A percentile compares a stretch with the other conserved stretches of the same genome.
Conservation (phyloP, 441 rosid species). For the Populus hybrid region DNA sequence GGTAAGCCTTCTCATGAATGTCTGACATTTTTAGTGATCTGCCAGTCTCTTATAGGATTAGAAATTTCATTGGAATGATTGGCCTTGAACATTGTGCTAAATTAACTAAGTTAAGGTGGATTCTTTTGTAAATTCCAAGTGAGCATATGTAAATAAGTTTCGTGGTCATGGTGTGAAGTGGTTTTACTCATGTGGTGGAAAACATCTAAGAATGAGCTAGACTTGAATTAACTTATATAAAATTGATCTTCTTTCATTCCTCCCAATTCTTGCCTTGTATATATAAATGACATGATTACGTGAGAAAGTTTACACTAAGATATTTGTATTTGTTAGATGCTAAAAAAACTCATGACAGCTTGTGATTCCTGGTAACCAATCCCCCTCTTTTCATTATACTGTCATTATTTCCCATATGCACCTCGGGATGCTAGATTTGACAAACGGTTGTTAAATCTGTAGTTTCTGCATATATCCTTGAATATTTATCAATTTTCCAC, state of each 20-base stretch:
- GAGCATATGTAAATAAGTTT: neutral
- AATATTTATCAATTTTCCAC: neutral
- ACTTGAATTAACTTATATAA: neutral
- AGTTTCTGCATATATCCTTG: neutral
- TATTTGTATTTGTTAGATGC: neutral
- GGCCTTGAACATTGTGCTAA: neutral
- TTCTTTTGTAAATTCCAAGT: neutral
- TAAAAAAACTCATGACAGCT: neutral
- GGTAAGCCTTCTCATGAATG: slow-evolving; percentile 35
- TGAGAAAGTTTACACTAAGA: neutral
- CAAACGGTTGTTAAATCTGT: neutral
- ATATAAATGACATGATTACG: too few species aligned
- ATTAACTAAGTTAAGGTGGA: neutral
- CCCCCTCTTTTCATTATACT: neutral
- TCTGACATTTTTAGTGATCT: neutral
- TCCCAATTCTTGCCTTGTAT: neutral
- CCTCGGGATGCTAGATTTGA: neutral
- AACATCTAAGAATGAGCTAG: neutral
- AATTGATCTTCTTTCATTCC: neutral
- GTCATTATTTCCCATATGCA: neutral
- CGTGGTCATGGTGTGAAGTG: neutral
- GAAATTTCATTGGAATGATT: neutral
- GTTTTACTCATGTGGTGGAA: neutral
- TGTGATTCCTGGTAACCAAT: neutral
- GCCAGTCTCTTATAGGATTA: neutral